Base-by-base conservation (phyloP, 78 protist genomes). In the Tieghemostelium lacteum region DNA sequence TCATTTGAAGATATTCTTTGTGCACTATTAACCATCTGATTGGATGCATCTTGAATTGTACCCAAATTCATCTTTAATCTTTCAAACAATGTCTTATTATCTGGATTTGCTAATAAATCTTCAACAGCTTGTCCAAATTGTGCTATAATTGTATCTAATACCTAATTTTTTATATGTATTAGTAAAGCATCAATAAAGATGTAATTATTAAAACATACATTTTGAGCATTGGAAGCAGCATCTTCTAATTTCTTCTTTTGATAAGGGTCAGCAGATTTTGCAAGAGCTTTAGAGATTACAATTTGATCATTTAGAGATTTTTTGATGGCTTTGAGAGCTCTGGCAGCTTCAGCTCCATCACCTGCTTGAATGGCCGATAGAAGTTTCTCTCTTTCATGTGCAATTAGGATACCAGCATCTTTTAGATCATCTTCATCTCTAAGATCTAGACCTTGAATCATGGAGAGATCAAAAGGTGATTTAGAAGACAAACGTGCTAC, bases 341-440 rank as follows among this genome's bases (percentile, higher is more conserved):
- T 54, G 7, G 76, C 45, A 29, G 91, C 91, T 42, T 83, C 91
- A 33, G 63, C 58, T n/a, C 91, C 91, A 83, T 83, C 91, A 19
- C 91, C 91, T 58, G 91, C 91, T 78, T 83, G 69, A 57, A 83
- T 83, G 5, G 91, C 91, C 17, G 78, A 69, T n/a, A 83, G 42
- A 22, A 83, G 31, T 39, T 72, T 83, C 31, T 71, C 67, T 60
- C 36, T 52, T 34, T 83, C 91, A 4, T 83, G 91, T 6, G 91
- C 54, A 69, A 83, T 83, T 16, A 83, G 60, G 49, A 83, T 83
- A 33, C 42, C 54, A 31, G 78, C 91, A 57, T 83, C 91, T 20
- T 57, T 49, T 10, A 83, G 22, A 58, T 83, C 91, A 58, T 83
- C 91, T 57, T 83, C 91, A 69, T 83, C 91, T 40, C 91, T 54